Percentiles rank a stretch among this genome's conserved stretches.
phyloP scores from a whole-genome alignment of 257 asterid genomes.

The Eucommia ulmoides region DNA sequence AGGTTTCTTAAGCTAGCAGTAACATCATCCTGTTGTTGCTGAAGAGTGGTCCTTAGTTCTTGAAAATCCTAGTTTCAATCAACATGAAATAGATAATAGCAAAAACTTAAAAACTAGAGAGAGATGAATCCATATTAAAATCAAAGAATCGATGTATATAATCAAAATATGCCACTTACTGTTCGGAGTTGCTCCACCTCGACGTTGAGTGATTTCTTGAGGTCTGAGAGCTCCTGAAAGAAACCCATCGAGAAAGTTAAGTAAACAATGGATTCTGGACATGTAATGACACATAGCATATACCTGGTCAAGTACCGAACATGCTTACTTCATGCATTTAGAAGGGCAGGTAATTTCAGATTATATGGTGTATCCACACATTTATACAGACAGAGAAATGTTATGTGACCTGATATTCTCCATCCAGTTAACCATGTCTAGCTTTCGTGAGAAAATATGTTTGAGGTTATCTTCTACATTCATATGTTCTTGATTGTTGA shows the following conservation, averaged over 20 bases:
- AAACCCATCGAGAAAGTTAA: constrained; percentile 8
- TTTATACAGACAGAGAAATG: no score
- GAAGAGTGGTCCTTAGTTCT: constrained; percentile 74
- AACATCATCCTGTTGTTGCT: constrained; percentile 95
- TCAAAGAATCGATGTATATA: neutral
- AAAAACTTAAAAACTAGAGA: no score
- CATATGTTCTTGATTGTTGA: no score
- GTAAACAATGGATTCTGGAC: neutral
- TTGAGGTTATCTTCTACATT: no score
- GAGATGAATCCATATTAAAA: neutral
- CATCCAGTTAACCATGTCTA: no score
- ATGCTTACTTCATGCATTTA: no score
- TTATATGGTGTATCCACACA: neutral
- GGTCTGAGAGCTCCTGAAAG: constrained; percentile 69
- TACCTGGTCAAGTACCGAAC: no score
- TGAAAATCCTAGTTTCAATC: constrained; percentile 57
- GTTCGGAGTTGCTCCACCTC: constrained; percentile 90
- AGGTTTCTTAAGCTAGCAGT: constrained; percentile 49
- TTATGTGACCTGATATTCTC: no score
- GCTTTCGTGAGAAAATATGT: no score
- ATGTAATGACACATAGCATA: no score
- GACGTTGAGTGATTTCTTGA: constrained; percentile 52
- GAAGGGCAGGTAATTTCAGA: neutral
- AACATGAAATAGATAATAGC: neutral
- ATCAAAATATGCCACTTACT: constrained; percentile 35